A percentile compares a stretch with the other conserved stretches of the same genome.
These are phyloP conservation scores for Marasmius fiardii DNA, from an alignment of 1,284 basidiomycete genomes.

Conservation along the genomic window DNA sequence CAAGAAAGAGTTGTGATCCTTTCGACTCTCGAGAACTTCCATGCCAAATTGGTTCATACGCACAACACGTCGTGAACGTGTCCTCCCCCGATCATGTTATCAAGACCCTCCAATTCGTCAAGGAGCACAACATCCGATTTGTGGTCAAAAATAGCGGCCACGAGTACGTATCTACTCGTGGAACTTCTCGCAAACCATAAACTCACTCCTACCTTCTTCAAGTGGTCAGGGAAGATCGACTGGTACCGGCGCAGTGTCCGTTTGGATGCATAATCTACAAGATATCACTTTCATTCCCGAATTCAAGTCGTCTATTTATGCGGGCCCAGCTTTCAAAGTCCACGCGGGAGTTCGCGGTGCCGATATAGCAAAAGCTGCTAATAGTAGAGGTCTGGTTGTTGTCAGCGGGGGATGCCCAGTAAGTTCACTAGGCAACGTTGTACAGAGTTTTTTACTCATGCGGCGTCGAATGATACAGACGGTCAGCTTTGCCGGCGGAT, in stretches of 20 bases:
- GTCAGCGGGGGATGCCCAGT: slow-evolving; percentile 24
- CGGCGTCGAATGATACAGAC: slow-evolving; percentile 8
- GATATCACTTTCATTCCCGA: slow-evolving; percentile 13
- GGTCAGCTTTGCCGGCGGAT: slow-evolving; percentile 17
- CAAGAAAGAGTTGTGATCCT: slow-evolving; percentile 23
- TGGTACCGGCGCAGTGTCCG: slow-evolving; percentile 15
- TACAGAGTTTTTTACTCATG: neutral
- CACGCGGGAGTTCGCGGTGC: slow-evolving; percentile 15
- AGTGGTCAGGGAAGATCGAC: slow-evolving; percentile 21
- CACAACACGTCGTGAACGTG: slow-evolving; percentile 21
- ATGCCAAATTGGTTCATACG: slow-evolving; percentile 21
- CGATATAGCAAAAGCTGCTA: slow-evolving; percentile 15
- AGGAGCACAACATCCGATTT: slow-evolving; percentile 21
- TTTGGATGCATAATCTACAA: slow-evolving; percentile 22
- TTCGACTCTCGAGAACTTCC: slow-evolving; percentile 14
- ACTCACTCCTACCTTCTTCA: neutral
- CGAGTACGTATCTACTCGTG: slow-evolving; percentile 15
- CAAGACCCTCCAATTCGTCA: slow-evolving; percentile 19
- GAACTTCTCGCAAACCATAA: neutral
- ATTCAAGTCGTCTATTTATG: slow-evolving; percentile 13
- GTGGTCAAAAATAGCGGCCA: slow-evolving; percentile 24
- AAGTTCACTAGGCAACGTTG: neutral
- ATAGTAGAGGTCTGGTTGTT: slow-evolving; percentile 13
- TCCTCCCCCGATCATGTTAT: slow-evolving; percentile 18
- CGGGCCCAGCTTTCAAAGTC: slow-evolving; percentile 15